Evolutionary conservation across 73 alveolate species (phyloP), one percentile per base, ranked within the genome.

Genomic region (Paramecium octaurelia): DNA sequence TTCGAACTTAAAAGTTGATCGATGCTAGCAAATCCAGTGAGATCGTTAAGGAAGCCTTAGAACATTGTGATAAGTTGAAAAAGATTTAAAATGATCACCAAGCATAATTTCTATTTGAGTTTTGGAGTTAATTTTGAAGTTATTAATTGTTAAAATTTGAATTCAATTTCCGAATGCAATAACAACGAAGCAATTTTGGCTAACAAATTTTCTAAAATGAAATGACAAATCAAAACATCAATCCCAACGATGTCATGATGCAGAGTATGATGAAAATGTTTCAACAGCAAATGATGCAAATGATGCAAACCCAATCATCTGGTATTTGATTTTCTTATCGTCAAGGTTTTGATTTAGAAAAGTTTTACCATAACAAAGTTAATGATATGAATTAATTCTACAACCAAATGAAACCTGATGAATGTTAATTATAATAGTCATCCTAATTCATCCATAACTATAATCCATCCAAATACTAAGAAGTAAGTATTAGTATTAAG

Each of bases 61-160:
- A 73, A 38, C 46, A 73, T 73, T 73, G 60, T 73, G 59, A 73
- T 6, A 14, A 73, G 42, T 40, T 73, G 57, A 36, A 29, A 11
- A n/a, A 34, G 10, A 35, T 73, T 35, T 38, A 73, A 43, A 73
- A 73, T 73, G 87, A 73, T 73, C 87, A 73, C 21, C 31, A 73
- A 43, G 87, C 87, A 20, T n/a, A 73, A 23, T 73, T 36, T 38
- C 46, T 73, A 4, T 73, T 8, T 20, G 59, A 73, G 6, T 34
- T 73, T 36, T 73, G 87, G 87, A 68, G 46, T 73, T 29, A 40
- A 73, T 31, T 64, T 64, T 64, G 69, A 54, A 54, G 46, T 64
- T 64, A 64, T 64, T 64, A 64, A 64, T 64, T 64, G 84, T 64
- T 64, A 73, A 73, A 73, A 73, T 73, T 73, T 73, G 87, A 73